phyloP scores from a whole-genome alignment of 1,139 yeast genomes.

The Suhomyces guaymorum region DNA sequence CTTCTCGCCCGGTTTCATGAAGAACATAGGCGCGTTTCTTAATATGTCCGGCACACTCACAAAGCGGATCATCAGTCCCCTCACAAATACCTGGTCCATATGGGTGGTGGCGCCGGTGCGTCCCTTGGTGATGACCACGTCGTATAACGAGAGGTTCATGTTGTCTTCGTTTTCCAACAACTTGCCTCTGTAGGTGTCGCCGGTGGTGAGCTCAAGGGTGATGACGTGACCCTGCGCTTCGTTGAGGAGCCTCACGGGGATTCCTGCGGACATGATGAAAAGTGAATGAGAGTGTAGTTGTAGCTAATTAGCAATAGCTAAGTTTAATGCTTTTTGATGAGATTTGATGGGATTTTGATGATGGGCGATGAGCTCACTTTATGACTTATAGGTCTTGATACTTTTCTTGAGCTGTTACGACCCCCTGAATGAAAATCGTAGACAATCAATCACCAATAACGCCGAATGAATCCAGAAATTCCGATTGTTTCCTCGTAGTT shows the following conservation, averaged over 20 bases:
- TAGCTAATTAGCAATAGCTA: too few species aligned
- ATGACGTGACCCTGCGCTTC: constrained; percentile 91
- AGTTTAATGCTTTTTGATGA: too few species aligned
- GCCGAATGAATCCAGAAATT: too few species aligned
- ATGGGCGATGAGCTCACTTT: too few species aligned
- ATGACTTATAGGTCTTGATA: too few species aligned
- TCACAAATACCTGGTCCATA: constrained; percentile 81
- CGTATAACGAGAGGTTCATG: constrained; percentile 87
- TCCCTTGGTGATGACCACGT: constrained; percentile 73
- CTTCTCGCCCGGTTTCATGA: constrained; percentile 61
- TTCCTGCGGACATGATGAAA: constrained; percentile 54
- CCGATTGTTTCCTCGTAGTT: constrained; percentile 5
- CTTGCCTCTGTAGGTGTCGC: constrained; percentile 86
- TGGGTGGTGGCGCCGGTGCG: constrained; percentile 71
- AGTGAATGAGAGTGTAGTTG: too few species aligned
- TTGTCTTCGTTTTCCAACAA: constrained; percentile 84
- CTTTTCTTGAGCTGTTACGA: too few species aligned
- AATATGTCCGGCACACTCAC: constrained; percentile 87
- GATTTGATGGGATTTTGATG: too few species aligned
- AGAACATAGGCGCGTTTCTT: constrained; percentile 81
- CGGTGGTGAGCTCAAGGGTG: constrained; percentile 79
- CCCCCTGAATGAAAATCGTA: too few species aligned
- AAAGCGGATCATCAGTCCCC: constrained; percentile 89
- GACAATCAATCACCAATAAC: too few species aligned
- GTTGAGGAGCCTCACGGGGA: constrained; percentile 82